A percentile compares a stretch with the other conserved stretches of the same genome.
These are phyloP conservation scores for Cymodocea nodosa DNA, from an alignment of 116 monocot species.

Conservation along the genomic window DNA sequence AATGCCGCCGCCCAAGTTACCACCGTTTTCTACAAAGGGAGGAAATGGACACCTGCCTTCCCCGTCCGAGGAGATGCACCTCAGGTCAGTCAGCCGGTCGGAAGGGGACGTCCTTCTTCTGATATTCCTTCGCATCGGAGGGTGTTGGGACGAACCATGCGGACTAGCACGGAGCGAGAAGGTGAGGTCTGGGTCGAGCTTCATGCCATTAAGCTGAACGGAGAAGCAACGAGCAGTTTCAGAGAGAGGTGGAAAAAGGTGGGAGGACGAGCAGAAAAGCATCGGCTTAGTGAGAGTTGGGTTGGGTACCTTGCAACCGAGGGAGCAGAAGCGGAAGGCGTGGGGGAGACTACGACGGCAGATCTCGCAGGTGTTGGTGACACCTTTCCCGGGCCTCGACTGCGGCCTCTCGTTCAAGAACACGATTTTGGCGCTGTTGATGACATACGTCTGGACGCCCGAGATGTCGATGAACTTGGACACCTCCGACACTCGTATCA, in stretches of 20 bases:
- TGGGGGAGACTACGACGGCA: constrained; percentile 33
- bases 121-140: constrained; percentile 38
- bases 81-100: background rate
- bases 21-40: constrained; percentile 5
- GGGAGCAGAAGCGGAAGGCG: constrained; percentile 32
- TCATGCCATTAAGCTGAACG: constrained; percentile 60
- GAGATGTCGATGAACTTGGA: constrained; percentile 26
- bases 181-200: constrained; percentile 43
- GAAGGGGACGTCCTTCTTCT: constrained; percentile 22
- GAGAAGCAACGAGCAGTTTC: background rate
- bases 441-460: constrained; percentile 27
- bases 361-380: constrained; percentile 39
- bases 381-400: constrained; percentile 9
- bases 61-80: background rate
- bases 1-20: constrained; percentile 5
- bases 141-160: constrained; percentile 43
- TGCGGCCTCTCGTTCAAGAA: constrained; percentile 58
- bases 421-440: constrained; percentile 30
- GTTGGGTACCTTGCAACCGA: constrained; percentile 29
- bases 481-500: constrained; percentile 31
- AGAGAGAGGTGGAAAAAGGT: background rate
- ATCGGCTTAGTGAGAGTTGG: background rate
- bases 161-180: constrained; percentile 40
- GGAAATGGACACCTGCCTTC: background rate
- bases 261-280: background rate